Percentiles rank a stretch among this genome's conserved stretches.
Evolutionary conservation across 495 filamentous ascomycete species (phyloP).

Genomic region (Parathielavia hyrcaniae): DNA sequence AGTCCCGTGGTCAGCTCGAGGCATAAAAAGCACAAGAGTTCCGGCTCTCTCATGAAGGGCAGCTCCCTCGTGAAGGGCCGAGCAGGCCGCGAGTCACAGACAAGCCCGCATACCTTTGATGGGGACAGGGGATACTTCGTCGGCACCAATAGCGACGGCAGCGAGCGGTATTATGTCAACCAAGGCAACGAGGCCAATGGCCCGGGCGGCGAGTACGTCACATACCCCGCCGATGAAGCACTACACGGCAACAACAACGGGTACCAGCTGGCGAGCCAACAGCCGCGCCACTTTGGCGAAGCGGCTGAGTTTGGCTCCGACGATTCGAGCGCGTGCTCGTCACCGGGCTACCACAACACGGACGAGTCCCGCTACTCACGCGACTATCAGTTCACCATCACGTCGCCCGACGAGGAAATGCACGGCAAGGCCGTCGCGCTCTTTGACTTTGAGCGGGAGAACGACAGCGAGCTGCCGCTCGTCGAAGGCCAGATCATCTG

Average conservation of each 20-base stretch:
- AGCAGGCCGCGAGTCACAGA: constrained; percentile 27
- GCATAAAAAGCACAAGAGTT: constrained; percentile 74
- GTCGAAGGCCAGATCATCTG: constrained; percentile 94
- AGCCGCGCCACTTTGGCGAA: constrained; percentile 53
- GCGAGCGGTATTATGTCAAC: constrained; percentile 70
- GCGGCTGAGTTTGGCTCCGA: constrained; percentile 53
- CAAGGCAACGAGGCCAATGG: constrained; percentile 63
- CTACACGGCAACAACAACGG: constrained; percentile 44
- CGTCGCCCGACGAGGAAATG: constrained; percentile 94
- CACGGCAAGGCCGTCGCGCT: constrained; percentile 93
- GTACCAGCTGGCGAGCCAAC: constrained; percentile 40
- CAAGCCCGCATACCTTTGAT: constrained; percentile 38
- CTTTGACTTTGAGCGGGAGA: constrained; percentile 90
- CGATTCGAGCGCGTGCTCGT: constrained; percentile 50
- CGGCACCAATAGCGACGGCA: constrained; percentile 63
- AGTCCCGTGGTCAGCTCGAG: constrained; percentile 75
- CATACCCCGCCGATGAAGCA: constrained; percentile 63
- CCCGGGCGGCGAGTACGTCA: constrained; percentile 73
- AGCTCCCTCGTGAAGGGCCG: constrained; percentile 43
- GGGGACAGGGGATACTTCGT: constrained; percentile 59
- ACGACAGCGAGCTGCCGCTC: constrained; percentile 91
- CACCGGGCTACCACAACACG: constrained; percentile 43
- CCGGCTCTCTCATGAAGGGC: constrained; percentile 46
- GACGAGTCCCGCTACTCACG: constrained; percentile 70
- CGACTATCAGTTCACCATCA: constrained; percentile 92